Conservation (phyloP, 495 filamentous ascomycete species). For the Podospora tetraspora region DNA sequence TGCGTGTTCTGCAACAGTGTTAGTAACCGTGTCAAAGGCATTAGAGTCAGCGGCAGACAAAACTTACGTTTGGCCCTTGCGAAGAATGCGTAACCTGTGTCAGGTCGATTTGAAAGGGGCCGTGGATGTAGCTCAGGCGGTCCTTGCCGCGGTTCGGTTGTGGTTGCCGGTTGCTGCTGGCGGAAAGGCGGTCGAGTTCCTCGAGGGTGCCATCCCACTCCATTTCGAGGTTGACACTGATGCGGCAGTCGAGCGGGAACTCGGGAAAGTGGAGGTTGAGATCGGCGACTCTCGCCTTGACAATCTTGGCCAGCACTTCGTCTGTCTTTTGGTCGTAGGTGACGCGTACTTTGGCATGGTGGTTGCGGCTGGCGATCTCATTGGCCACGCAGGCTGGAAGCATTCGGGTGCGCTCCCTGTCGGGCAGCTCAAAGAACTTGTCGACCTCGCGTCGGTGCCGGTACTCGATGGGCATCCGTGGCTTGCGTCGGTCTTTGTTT, state of each 20-base stretch:
- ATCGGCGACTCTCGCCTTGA: slow-evolving; percentile 84
- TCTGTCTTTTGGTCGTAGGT: slow-evolving; percentile 70
- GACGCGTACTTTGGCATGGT: slow-evolving; percentile 66
- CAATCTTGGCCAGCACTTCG: slow-evolving; percentile 70
- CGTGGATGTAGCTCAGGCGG: slow-evolving; percentile 79
- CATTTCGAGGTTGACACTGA: slow-evolving; percentile 89
- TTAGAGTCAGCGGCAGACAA: neutral
- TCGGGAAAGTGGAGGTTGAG: slow-evolving; percentile 71
- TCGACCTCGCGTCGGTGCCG: slow-evolving; percentile 75
- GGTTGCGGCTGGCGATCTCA: slow-evolving; percentile 46
- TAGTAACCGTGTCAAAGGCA: neutral
- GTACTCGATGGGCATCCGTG: slow-evolving; percentile 68
- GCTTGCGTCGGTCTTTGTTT: slow-evolving; percentile 33
- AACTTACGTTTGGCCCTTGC: slow-evolving; percentile 46
- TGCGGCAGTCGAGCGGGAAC: slow-evolving; percentile 71
- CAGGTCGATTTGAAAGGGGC: slow-evolving; percentile 79
- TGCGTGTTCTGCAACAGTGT: slow-evolving; percentile 27
- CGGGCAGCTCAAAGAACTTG: slow-evolving; percentile 71
- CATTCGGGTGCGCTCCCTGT: slow-evolving; percentile 37
- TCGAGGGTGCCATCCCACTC: slow-evolving; percentile 65
- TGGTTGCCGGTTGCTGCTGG: slow-evolving; percentile 36
- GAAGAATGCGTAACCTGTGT: slow-evolving; percentile 65
- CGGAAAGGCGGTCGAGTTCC: slow-evolving; percentile 41
- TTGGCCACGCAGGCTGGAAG: slow-evolving; percentile 45
- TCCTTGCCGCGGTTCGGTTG: slow-evolving; percentile 72